A percentile compares a stretch with the other conserved stretches of the same genome.
These are phyloP conservation scores for Huntiella omanensis DNA, from an alignment of 2,329 filamentous ascomycete genomes.

Conservation along the genomic window DNA sequence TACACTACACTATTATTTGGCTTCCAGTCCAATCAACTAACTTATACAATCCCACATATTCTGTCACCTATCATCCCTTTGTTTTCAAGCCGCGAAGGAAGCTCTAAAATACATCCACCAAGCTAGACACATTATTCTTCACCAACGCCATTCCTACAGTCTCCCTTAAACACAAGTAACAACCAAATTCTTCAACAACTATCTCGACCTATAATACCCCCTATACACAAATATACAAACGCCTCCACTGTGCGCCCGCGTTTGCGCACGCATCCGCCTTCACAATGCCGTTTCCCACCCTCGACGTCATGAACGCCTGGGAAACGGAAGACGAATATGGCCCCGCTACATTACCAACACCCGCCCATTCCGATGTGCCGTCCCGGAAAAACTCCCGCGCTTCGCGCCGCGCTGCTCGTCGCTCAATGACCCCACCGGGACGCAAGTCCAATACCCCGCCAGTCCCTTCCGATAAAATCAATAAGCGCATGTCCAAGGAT, in stretches of 20 bases:
- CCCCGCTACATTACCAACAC: conserved; percentile 45
- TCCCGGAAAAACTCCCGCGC: conserved; percentile 48
- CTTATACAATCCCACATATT: too few species aligned
- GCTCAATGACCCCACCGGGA: conserved; percentile 45
- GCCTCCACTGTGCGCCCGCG: too few species aligned
- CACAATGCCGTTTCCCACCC: not conserved
- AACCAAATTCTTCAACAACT: not conserved
- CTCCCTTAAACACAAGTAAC: not conserved
- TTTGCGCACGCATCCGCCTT: too few species aligned
- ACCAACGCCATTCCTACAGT: not conserved
- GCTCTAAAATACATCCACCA: too few species aligned
- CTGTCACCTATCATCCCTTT: too few species aligned
- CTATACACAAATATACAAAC: not conserved
- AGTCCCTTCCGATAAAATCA: conserved; percentile 21
- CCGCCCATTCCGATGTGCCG: conserved; percentile 17
- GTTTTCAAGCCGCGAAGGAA: too few species aligned
- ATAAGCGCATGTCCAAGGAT: conserved; percentile 36
- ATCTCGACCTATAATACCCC: not conserved
- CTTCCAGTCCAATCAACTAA: too few species aligned
- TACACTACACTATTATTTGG: too few species aligned
- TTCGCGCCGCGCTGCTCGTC: conserved; percentile 37
- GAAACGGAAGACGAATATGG: conserved; percentile 45
- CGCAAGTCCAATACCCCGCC: conserved; percentile 37
- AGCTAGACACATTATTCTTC: not conserved
- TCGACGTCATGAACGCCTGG: conserved; percentile 32